These are phyloP conservation scores for Ophiostoma perfectum DNA, from an alignment of 2,329 filamentous ascomycete species.

Conservation along the genomic window DNA sequence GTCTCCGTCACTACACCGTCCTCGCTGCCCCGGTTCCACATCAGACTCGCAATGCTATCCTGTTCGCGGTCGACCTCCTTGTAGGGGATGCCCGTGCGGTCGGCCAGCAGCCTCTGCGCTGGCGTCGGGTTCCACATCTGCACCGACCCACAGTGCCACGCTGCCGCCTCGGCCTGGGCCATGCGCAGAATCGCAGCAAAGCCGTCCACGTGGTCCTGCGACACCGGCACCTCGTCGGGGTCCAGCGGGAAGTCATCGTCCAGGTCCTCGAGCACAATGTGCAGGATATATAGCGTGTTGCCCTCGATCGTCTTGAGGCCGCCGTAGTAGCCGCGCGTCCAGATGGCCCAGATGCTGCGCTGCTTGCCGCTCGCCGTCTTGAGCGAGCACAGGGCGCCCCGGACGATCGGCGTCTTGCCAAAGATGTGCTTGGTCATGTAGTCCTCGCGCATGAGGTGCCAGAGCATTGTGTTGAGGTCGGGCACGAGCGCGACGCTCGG, in stretches of 20 bases:
- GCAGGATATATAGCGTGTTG: constrained; percentile 65
- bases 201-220: constrained; percentile 42
- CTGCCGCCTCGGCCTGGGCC: constrained; percentile 63
- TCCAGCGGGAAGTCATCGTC: constrained; percentile 39
- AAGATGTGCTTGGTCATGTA: constrained; percentile 65
- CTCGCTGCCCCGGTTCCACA: constrained; percentile 56
- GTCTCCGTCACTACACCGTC: constrained; percentile 41
- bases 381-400: constrained; percentile 64
- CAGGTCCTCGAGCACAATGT: constrained; percentile 61
- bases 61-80: constrained; percentile 51
- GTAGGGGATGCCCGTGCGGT: constrained; percentile 45
- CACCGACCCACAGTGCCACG: constrained; percentile 65
- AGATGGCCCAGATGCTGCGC: constrained; percentile 66
- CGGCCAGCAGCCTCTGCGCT: constrained; percentile 44
- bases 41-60: constrained; percentile 65
- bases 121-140: constrained; percentile 78
- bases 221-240: constrained; percentile 20
- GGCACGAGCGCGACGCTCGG: constrained; percentile 62
- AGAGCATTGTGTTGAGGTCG: constrained; percentile 61
- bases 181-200: constrained; percentile 59
- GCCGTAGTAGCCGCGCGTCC: constrained; percentile 62
- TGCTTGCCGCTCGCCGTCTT: constrained; percentile 36
- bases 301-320: constrained; percentile 48
- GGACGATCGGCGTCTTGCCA: constrained; percentile 50
- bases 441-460: constrained; percentile 77